These are phyloP conservation scores for Trichophyton equinum DNA, from an alignment of 2,329 filamentous ascomycete species.

Conservation along the genomic window DNA sequence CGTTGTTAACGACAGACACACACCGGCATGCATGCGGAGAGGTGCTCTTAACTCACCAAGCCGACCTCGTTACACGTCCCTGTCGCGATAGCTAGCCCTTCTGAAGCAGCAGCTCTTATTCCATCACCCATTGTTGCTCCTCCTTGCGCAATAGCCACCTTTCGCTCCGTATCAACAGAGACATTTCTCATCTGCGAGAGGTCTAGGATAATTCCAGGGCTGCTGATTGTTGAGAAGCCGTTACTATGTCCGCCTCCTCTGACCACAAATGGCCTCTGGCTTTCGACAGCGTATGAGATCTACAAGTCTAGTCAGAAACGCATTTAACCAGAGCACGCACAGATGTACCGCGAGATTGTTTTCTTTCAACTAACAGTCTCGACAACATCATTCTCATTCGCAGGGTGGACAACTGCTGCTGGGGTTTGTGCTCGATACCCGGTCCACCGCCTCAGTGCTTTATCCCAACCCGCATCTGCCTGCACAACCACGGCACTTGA, in stretches of 20 bases:
- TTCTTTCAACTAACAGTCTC: neutral
- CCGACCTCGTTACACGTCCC: conserved; percentile 4
- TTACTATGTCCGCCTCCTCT: conserved; percentile 7
- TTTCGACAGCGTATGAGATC: neutral
- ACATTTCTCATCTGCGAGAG: conserved; percentile 4
- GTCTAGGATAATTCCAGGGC: conserved; percentile 5
- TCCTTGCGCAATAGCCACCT: neutral
- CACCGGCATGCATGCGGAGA: neutral
- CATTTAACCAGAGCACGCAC: neutral
- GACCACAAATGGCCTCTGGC: neutral
- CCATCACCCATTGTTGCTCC: conserved; percentile 5
- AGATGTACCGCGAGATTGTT: too few relatives aligned
- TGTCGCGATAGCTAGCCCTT: neutral
- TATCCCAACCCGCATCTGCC: neutral
- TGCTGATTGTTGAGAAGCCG: conserved; percentile 3
- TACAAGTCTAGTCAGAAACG: neutral
- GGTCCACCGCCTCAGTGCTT: neutral
- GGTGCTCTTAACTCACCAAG: neutral
- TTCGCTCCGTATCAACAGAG: neutral
- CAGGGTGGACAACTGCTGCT: neutral
- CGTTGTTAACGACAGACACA: neutral
- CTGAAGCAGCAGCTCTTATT: neutral
- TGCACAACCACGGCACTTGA: neutral
- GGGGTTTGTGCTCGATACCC: neutral
- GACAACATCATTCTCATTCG: neutral